Base-by-base conservation (phyloP, 352 stramenopile genomes). In the Achlya hypogyna region DNA sequence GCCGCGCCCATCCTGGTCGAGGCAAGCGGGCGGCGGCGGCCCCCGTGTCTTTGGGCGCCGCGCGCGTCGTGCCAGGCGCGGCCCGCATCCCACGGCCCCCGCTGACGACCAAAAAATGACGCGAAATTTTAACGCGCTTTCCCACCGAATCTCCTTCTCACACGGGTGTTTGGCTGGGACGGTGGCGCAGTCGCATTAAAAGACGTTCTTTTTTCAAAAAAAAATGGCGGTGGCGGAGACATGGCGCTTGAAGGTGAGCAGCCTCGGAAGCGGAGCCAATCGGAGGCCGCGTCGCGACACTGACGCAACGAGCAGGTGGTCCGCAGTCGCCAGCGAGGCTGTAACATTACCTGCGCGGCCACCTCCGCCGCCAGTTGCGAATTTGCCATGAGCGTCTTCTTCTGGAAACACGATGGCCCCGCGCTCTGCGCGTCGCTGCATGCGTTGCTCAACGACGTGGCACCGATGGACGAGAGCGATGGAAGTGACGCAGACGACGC, bases 371-470 rank as follows among this genome's bases (percentile, higher is more conserved):
- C 49, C 14, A 22, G 16, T 56, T n/a, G 25, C n/a, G n/a, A 45
- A 18, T 49, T 20, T 51, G 29, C 22, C 18, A 63, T 63, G 54
- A 63, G 54, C 51, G n/a, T 65, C 38, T 65, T 65, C 20, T 65
- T 65, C 59, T 65, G 59, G 59, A 65, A 65, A 31, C 47, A 65
- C 23, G 59, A 65, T 22, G 35, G 53, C 18, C 29, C 59, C 4
- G 16, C 29, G 22, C 38, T 65, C 16, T 35, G 29, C 59, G 43
- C 47, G 25, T 65, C 59, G 43, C 29, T 65, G 38, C 59, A 65
- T 65, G 23, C 53, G 18, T 27, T 65, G 25, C 59, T 65, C 16
- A 51, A 65, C 35, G 59, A 65, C 20, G 59, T 65, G 23, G 47
- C 47, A 22, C 27, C 31, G 25, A 29, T 32, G 10, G 31, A 51